Evolutionary conservation across 2,329 filamentous ascomycete species (phyloP).

Genomic region (Ophiostoma sp.): DNA sequence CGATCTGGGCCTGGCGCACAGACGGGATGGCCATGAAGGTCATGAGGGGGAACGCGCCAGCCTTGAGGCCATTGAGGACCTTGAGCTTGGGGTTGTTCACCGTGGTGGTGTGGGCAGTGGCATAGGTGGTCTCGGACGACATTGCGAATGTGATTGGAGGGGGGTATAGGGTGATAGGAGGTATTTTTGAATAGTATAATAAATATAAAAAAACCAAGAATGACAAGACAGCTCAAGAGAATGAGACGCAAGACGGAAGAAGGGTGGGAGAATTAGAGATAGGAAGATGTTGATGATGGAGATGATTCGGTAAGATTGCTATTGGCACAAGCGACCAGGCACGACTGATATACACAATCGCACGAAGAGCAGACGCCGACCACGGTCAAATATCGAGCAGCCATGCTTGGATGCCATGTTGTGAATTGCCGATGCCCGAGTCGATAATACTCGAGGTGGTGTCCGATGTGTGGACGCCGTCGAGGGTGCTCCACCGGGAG

Average conservation of each 20-base stretch:
- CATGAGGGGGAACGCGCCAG: slow-evolving; percentile 37
- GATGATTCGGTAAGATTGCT: background rate
- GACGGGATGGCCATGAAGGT: slow-evolving; percentile 47
- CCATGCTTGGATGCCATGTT: background rate
- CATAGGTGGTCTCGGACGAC: background rate
- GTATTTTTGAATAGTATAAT: background rate
- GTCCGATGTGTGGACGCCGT: background rate
- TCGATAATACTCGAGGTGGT: background rate
- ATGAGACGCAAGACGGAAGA: background rate
- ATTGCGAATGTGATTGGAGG: background rate
- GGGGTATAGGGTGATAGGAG: background rate
- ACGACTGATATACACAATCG: slow-evolving; percentile 9
- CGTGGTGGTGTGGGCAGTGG: slow-evolving; percentile 30
- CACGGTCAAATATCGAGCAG: background rate
- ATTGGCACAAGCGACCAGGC: slow-evolving; percentile 7
- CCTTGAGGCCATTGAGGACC: slow-evolving; percentile 34
- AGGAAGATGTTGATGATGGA: slow-evolving; percentile 3
- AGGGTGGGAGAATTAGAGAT: background rate
- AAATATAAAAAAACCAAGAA: background rate
- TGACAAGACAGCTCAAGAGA: background rate
- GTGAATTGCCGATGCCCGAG: background rate
- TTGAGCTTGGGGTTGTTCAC: slow-evolving; percentile 21
- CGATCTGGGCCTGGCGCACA: slow-evolving; percentile 44
- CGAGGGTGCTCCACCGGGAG: slow-evolving; percentile 13
- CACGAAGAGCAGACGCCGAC: slow-evolving; percentile 2